Evolutionary conservation across 768 basidiomycete genomes (phyloP).

Genomic region (Suillus plorans): DNA sequence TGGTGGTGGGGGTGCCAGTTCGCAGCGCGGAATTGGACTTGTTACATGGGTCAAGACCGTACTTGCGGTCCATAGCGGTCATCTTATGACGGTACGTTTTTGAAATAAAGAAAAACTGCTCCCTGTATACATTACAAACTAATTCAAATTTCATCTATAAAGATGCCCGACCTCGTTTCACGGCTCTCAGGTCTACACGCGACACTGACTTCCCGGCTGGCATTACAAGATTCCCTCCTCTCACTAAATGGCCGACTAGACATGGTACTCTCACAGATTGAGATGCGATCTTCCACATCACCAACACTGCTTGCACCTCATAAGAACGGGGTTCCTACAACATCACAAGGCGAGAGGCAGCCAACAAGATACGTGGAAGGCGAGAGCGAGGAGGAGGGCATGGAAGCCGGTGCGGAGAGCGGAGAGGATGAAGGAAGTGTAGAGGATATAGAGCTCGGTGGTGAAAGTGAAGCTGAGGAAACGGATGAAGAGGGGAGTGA

Average conservation of each 20-base stretch:
- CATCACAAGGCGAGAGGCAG: constrained; percentile 37
- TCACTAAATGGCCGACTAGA: constrained; percentile 89
- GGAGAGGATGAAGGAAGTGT: constrained; percentile 72
- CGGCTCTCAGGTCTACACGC: constrained; percentile 84
- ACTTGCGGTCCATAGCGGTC: constrained; percentile 81
- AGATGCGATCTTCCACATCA: constrained; percentile 76
- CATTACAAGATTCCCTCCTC: constrained; percentile 81
- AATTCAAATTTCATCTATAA: constrained; percentile 32
- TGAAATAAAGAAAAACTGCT: background rate
- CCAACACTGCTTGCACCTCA: constrained; percentile 54
- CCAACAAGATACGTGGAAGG: constrained; percentile 72
- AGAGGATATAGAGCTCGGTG: constrained; percentile 76
- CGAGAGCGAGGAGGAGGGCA: constrained; percentile 66
- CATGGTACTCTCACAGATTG: constrained; percentile 91
- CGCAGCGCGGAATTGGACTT: constrained; percentile 69
- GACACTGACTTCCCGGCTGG: constrained; percentile 74
- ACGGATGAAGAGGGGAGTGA: constrained; percentile 45
- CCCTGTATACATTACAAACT: background rate
- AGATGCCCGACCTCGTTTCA: constrained; percentile 91
- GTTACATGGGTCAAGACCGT: constrained; percentile 81
- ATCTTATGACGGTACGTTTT: constrained; percentile 86
- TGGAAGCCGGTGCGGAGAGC: constrained; percentile 55
- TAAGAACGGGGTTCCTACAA: constrained; percentile 33
- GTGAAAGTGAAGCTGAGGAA: constrained; percentile 53
- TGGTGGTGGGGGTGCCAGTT: constrained; percentile 75